Evolutionary conservation across 169 alveolate genomes (phyloP).

Genomic region (Eimeria sp.): DNA sequence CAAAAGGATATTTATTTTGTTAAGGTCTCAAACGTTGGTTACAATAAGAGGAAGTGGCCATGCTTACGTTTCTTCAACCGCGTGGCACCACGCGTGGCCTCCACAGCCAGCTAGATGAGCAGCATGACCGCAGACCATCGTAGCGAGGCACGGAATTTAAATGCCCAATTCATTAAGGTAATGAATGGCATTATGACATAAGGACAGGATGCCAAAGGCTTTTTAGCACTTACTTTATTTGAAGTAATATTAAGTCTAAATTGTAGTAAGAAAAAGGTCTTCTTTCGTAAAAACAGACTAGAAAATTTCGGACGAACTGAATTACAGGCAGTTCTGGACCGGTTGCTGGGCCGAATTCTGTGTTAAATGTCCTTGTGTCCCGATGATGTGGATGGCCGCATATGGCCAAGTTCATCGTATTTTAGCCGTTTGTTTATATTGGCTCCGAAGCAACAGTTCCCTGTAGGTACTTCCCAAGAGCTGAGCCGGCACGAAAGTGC

Average conservation of each 20-base stretch:
- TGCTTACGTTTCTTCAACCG: not conserved
- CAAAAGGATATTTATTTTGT: not conserved
- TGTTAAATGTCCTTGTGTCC: not conserved
- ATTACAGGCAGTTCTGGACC: not conserved
- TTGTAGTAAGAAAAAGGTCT: no score
- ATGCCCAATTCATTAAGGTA: not conserved
- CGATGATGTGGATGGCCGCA: not conserved
- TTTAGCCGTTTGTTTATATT: not conserved
- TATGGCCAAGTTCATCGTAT: not conserved
- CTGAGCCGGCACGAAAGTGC: not conserved
- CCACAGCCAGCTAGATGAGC: conserved; percentile 24
- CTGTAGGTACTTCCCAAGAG: not conserved
- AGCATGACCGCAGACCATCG: not conserved
- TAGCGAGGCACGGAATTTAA: not conserved
- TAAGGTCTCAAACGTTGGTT: not conserved
- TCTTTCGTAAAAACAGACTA: no score
- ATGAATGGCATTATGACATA: not conserved
- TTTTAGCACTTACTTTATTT: no score
- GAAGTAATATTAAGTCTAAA: no score
- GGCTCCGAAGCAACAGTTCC: not conserved
- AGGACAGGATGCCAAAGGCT: not conserved
- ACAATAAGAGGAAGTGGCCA: not conserved
- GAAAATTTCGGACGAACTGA: not conserved
- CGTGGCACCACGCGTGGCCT: not conserved
- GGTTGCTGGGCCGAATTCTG: not conserved